Evolutionary conservation across 1,284 basidiomycete species (phyloP), one percentile per base, ranked within the genome.

Genomic region (Mycosarcoma mackinlayi): DNA sequence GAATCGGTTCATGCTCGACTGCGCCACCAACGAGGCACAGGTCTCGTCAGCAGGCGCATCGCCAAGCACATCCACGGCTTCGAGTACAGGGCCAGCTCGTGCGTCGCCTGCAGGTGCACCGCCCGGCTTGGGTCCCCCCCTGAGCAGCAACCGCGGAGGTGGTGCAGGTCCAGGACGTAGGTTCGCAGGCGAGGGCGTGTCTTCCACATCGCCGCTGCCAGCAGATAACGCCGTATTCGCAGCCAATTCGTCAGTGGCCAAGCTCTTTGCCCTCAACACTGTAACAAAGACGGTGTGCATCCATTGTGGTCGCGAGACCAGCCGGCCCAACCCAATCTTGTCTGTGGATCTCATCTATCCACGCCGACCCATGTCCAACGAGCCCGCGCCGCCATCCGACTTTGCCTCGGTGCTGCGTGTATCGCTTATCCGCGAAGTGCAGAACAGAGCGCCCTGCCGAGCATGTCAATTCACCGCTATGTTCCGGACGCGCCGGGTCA

Each of bases 1-100:
- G 85, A 94, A 98, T 83, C 89, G 94, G 24, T 98, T 97, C 85
- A 86, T 98, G 27, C 84, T 98, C 37, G 93, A 95, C 66, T 60
- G 64, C 27, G 56, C 75, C 14, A 54, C 76, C 16, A 48, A 54
- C 44, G 71, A 78, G 39, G 64, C 77, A 4, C 62, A 68, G 39
- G 31, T 34, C 5, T 46, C 40, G 23, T 45, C 42, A 19, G 37
- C 13, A 8, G 33, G 49, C 35, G 31, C 50, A 13, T n/a, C 47
- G 2, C 21, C 34, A 4, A 30, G 18, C 25, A 35, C 10, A 6
- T 10, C 39, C 4, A 21, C 39, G 23, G 21, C 14, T n/a, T 30
- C 40, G 25, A 30, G 31, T 9, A 23, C 24, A 16, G 42, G 25
- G 10, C 38, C 47, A 16, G 27, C 39, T 23, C 48, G 55, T 9